Evolutionary conservation across 148 eudicot genomes (phyloP).

Genomic region (Fagopyrum esculentum): DNA sequence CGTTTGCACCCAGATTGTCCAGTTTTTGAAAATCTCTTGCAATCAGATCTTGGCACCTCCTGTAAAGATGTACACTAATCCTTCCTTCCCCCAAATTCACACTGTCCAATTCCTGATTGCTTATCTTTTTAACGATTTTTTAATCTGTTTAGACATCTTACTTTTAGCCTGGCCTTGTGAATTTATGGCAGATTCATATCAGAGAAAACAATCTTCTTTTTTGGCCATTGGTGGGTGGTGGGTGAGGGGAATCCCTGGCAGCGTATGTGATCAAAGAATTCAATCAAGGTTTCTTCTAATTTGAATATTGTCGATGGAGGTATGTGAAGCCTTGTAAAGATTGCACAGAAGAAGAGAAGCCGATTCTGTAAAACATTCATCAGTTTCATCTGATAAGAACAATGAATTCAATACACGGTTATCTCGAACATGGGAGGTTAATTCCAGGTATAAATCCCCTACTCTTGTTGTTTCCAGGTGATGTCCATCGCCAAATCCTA

Average conservation of each 20-base stretch:
- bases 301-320: conserved; percentile 69
- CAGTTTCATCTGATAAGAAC: conserved; percentile 47
- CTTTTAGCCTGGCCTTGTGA: conserved; percentile 17
- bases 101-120: conserved; percentile 10
- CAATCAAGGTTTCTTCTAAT: conserved; percentile 43
- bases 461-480: conserved; percentile 43
- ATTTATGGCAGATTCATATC: conserved; percentile 61
- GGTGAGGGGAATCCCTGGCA: conserved; percentile 16
- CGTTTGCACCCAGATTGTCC: conserved; percentile 26
- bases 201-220: conserved; percentile 42
- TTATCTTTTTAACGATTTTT: conserved; percentile 14
- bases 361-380: conserved; percentile 45
- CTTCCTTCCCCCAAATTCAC: conserved; percentile 16
- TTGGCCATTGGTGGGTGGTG: conserved; percentile 25
- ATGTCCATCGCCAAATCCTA: conserved; percentile 53
- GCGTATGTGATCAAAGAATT: conserved; percentile 22
- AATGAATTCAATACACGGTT: conserved; percentile 44
- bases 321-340: conserved; percentile 45
- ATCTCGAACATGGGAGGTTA: conserved; percentile 57
- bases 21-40: too few species aligned
- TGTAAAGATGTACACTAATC: conserved; percentile 42
- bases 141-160: conserved; percentile 28
- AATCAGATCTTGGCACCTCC: conserved; percentile 40
- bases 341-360: conserved; percentile 40
- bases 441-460: conserved; percentile 79